Evolutionary conservation across 2,329 filamentous ascomycete genomes (phyloP).

Genomic region (Balansia obtecta): DNA sequence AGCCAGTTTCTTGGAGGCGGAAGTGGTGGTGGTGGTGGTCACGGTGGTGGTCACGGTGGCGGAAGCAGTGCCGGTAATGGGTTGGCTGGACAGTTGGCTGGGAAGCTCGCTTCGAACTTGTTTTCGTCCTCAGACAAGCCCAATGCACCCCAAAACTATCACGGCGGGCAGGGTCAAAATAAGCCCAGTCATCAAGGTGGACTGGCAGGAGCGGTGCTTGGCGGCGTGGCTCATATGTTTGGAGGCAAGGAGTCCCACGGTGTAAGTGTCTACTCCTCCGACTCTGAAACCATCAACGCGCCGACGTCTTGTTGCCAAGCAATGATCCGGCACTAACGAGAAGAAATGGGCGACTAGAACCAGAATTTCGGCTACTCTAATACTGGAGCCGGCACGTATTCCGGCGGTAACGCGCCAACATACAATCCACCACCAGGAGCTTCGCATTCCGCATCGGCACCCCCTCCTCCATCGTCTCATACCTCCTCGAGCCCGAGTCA

Average conservation of each 20-base stretch:
- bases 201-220: conserved; percentile 40
- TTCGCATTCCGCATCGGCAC: conserved; percentile 14
- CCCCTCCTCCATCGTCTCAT: conserved; percentile 12
- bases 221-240: conserved; percentile 41
- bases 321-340: conserved; percentile 7
- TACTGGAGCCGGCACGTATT: conserved; percentile 41
- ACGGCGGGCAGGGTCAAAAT: conserved; percentile 30
- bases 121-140: conserved; percentile 38
- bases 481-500: conserved; percentile 16
- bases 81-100: conserved; percentile 41
- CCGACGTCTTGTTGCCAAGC: background rate
- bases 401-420: conserved; percentile 46
- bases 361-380: conserved; percentile 54
- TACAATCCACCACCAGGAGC: conserved; percentile 25
- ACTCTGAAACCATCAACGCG: background rate
- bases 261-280: conserved; percentile 4
- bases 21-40: conserved; percentile 15
- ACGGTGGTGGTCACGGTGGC: conserved; percentile 15
- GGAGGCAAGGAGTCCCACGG: conserved; percentile 29
- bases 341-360: conserved; percentile 18
- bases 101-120: conserved; percentile 42
- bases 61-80: conserved; percentile 25
- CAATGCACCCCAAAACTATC: conserved; percentile 32
- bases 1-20: conserved; percentile 33
- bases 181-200: conserved; percentile 30